phyloP scores from a whole-genome alignment of 257 asterid genomes.

The Solanum okadae region DNA sequence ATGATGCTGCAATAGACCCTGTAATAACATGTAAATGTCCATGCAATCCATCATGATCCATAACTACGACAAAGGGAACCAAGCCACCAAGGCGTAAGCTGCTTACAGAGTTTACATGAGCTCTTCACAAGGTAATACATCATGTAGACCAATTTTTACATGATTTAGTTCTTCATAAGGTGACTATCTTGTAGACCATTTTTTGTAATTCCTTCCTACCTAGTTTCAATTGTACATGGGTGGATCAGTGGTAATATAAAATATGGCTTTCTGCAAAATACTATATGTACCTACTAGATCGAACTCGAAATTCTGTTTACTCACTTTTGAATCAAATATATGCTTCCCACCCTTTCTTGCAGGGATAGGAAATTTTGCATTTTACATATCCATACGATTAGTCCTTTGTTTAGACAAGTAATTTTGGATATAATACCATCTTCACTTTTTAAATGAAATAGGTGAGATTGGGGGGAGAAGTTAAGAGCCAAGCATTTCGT shows the following conservation, averaged over 20 bases:
- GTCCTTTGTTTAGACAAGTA: not conserved
- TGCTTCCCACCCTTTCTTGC: not conserved
- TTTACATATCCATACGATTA: not conserved
- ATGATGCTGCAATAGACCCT: slow-evolving; percentile 82
- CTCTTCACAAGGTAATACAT: not conserved
- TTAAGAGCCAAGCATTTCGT: not conserved
- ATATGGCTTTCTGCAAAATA: not conserved
- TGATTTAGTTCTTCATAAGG: not conserved
- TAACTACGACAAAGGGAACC: not conserved
- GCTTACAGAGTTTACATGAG: not conserved
- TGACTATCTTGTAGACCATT: not conserved
- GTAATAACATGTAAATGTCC: slow-evolving; percentile 15
- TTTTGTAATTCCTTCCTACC: not conserved
- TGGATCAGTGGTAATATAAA: not conserved
- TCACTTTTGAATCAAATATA: not conserved
- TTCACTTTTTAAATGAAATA: not conserved
- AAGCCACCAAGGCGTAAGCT: not conserved
- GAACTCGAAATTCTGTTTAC: not conserved
- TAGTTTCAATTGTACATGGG: not conserved
- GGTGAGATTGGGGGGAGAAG: not conserved
- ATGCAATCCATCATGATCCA: not conserved
- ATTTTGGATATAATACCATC: not conserved
- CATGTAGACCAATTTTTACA: not conserved
- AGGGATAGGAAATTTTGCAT: not conserved
- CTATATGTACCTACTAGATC: not conserved